phyloP scores from a whole-genome alignment of 2,329 filamentous ascomycete genomes.

The Colletotrichum gloeosporioides region DNA sequence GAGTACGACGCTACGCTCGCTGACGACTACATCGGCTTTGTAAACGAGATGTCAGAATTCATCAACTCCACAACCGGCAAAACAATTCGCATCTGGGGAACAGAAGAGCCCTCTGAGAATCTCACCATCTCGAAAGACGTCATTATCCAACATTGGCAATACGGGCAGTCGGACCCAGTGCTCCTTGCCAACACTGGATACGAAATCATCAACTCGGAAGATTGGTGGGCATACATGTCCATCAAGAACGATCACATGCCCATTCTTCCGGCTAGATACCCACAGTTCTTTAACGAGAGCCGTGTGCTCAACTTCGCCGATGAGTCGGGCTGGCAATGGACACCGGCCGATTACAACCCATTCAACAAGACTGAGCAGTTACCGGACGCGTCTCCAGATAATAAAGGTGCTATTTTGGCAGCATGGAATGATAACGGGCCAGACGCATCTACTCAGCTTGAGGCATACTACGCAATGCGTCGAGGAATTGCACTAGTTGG shows the following conservation, averaged over 20 bases:
- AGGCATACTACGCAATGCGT: conserved; percentile 52
- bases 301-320: conserved; percentile 50
- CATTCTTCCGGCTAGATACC: conserved; percentile 49
- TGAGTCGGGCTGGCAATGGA: conserved; percentile 47
- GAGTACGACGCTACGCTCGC: conserved; percentile 51
- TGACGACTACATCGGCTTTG: conserved; percentile 54
- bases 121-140: conserved; percentile 43
- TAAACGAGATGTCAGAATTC: conserved; percentile 53
- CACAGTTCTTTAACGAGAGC: conserved; percentile 50
- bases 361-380: conserved; percentile 46
- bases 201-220: conserved; percentile 49
- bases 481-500: conserved; percentile 48
- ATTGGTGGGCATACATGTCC: conserved; percentile 60
- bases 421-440: conserved; percentile 56
- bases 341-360: conserved; percentile 47
- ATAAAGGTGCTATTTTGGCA: conserved; percentile 43
- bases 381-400: conserved; percentile 29
- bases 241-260: conserved; percentile 57
- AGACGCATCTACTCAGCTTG: conserved; percentile 51
- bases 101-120: conserved; percentile 44
- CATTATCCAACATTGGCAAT: conserved; percentile 48
- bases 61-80: conserved; percentile 44
- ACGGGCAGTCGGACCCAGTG: conserved; percentile 45
- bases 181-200: conserved; percentile 41
- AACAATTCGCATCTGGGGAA: conserved; percentile 56